Evolutionary conservation across 1,284 basidiomycete species (phyloP), one percentile per base, ranked within the genome.

Genomic region (Mycosarcoma maydis): DNA sequence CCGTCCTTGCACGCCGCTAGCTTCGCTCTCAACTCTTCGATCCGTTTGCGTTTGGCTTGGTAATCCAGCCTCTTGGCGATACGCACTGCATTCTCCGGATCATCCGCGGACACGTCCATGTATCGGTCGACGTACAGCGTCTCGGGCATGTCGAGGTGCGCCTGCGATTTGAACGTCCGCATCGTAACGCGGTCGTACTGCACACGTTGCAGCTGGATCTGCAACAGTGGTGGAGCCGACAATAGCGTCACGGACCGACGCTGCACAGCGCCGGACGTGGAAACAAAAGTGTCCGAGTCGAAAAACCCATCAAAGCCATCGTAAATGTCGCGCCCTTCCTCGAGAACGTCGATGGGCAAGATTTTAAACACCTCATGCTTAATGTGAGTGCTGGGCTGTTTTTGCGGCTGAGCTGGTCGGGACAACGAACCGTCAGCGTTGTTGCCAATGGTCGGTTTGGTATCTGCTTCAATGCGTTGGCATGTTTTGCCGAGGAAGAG

Each of bases 261-360:
- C 19, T 90, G 91, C 78, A 90, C 90, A 66, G 89, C 87, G 5
- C 92, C 92, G 61, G 93, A 90, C 44, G 93, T 90, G 68, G 55
- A 58, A 10, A 96, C 92, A 47, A 98, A 91, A 0, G 58, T 61
- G 27, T 89, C 86, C 49, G 94, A 92, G 55, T 92, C 90, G 76
- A 98, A 96, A 80, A 96, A 97, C 29, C 91, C 87, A 60, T 91
- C 91, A 14, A 99, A 85, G 7, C 93, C 94, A 74, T 98, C 94
- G 81, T 98, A 96, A 8, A 98, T 86, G 80, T 97, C 94, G 61
- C 89, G 88, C 50, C 91, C 90, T 73, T 94, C 90, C 55, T 86
- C 84, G 2, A 89, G 86, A 4, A 98, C 94, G 72, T 96, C 95
- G 62, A 98, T 91, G 30, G 94, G 92, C 2, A 98, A 85, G 77